Conservation (phyloP, 1,284 basidiomycete species). For the Ustilago sp. region DNA sequence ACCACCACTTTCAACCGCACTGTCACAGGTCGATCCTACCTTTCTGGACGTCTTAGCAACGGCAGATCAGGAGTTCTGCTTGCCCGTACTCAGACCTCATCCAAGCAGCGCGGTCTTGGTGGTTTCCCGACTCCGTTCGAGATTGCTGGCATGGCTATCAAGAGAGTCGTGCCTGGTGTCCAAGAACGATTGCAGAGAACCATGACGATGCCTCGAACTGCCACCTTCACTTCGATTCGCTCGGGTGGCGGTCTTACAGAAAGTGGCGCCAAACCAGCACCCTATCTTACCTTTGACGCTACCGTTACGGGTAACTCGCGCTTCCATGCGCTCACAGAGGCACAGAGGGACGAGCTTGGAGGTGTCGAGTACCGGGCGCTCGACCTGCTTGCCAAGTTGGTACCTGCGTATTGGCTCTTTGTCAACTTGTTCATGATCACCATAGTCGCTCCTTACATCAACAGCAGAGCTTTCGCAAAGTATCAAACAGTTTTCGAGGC, state of each 20-base stretch:
- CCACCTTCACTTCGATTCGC: slow-evolving; percentile 73
- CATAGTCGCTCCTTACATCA: slow-evolving; percentile 64
- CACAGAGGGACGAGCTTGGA: slow-evolving; percentile 89
- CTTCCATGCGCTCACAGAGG: slow-evolving; percentile 83
- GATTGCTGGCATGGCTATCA: slow-evolving; percentile 73
- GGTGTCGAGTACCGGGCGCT: slow-evolving; percentile 94
- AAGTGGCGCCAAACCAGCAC: slow-evolving; percentile 71
- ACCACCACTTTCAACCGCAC: slow-evolving; percentile 44
- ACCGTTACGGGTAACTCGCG: slow-evolving; percentile 78
- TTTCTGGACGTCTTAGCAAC: slow-evolving; percentile 40
- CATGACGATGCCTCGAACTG: slow-evolving; percentile 78
- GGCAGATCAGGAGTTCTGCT: slow-evolving; percentile 64
- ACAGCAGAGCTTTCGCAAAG: slow-evolving; percentile 47
- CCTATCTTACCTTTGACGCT: slow-evolving; percentile 84
- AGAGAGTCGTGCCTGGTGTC: slow-evolving; percentile 46
- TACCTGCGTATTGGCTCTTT: slow-evolving; percentile 55
- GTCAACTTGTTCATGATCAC: slow-evolving; percentile 49
- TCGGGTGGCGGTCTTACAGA: slow-evolving; percentile 66
- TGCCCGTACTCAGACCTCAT: slow-evolving; percentile 69
- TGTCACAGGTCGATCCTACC: slow-evolving; percentile 42
- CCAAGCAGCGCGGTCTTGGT: slow-evolving; percentile 75
- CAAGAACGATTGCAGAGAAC: slow-evolving; percentile 55
- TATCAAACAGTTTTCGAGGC: slow-evolving; percentile 55
- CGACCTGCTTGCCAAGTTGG: slow-evolving; percentile 75
- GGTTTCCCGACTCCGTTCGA: slow-evolving; percentile 87